Percentiles rank a stretch among this genome's conserved stretches.
These are phyloP conservation scores for Leishmania lainsoni DNA, from an alignment of 208 protist genomes.

Conservation along the genomic window DNA sequence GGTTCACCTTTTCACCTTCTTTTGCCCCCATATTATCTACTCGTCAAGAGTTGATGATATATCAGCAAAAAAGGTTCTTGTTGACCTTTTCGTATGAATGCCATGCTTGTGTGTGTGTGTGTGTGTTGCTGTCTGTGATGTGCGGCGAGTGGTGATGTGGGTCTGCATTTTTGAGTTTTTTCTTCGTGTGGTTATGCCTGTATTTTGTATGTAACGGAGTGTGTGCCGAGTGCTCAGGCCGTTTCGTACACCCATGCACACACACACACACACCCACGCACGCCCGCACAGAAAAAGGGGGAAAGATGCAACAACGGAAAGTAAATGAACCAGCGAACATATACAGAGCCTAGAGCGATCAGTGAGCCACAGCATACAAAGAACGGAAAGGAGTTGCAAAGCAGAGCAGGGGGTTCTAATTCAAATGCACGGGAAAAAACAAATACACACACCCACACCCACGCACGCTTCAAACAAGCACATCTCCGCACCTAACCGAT, in stretches of 20 bases:
- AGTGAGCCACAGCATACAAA: background rate
- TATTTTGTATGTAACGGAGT: background rate
- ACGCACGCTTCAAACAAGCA: background rate
- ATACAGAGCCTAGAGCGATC: background rate
- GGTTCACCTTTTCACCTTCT: background rate
- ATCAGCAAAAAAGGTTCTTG: background rate
- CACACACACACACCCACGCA: background rate
- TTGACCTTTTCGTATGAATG: background rate
- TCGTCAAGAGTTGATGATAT: background rate
- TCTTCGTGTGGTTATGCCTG: background rate
- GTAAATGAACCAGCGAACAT: background rate
- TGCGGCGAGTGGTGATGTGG: background rate
- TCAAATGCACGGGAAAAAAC: background rate
- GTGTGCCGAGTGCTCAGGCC: background rate
- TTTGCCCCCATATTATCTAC: background rate
- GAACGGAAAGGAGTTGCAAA: background rate
- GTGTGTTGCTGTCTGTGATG: background rate
- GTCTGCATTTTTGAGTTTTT: background rate
- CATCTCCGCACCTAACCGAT: background rate
- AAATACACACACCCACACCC: background rate
- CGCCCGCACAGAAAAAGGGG: background rate
- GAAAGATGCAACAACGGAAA: conserved; percentile 1
- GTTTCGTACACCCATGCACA: background rate
- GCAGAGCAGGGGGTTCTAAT: background rate
- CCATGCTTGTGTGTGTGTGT: background rate